These are phyloP conservation scores for Datura wrightii DNA, from an alignment of 257 asterid species.

Conservation along the genomic window DNA sequence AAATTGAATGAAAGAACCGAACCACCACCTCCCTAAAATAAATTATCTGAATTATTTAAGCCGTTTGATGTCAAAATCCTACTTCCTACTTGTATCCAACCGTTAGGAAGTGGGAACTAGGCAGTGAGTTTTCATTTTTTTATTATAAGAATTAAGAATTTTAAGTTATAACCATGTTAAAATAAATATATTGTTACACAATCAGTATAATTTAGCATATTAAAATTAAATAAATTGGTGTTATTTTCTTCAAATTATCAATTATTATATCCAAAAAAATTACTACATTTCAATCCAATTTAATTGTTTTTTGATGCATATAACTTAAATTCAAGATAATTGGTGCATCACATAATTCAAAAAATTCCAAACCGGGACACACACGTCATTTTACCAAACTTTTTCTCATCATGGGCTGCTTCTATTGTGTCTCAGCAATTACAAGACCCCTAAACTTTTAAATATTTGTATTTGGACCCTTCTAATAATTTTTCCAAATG, in stretches of 20 bases:
- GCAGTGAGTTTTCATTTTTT: not conserved
- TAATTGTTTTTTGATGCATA: not conserved
- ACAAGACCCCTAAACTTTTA: slow-evolving; percentile 12
- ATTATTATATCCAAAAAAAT: not conserved
- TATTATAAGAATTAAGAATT: not conserved
- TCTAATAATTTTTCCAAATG: not conserved
- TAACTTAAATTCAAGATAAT: not conserved
- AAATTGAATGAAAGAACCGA: not conserved
- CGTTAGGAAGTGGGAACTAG: not conserved
- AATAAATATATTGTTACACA: not conserved
- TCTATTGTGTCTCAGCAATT: not conserved
- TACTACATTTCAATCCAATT: not conserved
- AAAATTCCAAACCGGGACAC: not conserved
- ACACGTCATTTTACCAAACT: not conserved
- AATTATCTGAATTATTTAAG: not conserved
- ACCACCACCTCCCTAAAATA: no score
- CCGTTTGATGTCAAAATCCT: slow-evolving; percentile 12
- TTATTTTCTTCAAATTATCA: not conserved
- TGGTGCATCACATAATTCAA: not conserved
- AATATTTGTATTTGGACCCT: not conserved
- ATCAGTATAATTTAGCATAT: not conserved
- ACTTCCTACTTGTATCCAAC: slow-evolving; percentile 1
- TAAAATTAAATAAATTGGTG: not conserved
- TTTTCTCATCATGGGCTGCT: slow-evolving; percentile 2
- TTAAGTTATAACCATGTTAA: not conserved